These are phyloP conservation scores for Candida anglica DNA, from an alignment of 805 yeast genomes.

Conservation along the genomic window DNA sequence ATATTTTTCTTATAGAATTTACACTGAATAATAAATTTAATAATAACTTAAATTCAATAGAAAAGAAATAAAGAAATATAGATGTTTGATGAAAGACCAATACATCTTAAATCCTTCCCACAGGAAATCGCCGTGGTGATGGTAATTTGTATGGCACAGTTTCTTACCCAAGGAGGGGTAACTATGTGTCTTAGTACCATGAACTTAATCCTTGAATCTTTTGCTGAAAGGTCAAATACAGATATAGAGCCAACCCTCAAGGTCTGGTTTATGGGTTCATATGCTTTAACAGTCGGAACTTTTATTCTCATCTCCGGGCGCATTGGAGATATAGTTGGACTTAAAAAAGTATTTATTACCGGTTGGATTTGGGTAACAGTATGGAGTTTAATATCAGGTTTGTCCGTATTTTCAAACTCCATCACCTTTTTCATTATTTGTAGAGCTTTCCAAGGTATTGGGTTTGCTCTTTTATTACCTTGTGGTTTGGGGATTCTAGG, in stretches of 20 bases:
- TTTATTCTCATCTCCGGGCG: slow-evolving; percentile 66
- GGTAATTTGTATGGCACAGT: slow-evolving; percentile 28
- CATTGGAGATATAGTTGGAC: slow-evolving; percentile 69
- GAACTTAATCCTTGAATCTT: slow-evolving; percentile 30
- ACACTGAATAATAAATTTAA: too few species aligned
- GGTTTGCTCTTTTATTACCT: slow-evolving; percentile 57
- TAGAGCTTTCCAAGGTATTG: slow-evolving; percentile 64
- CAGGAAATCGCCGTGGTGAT: slow-evolving; percentile 23
- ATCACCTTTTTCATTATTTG: slow-evolving; percentile 48
- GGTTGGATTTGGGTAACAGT: slow-evolving; percentile 56
- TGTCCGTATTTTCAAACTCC: slow-evolving; percentile 47
- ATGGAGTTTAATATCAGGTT: slow-evolving; percentile 60
- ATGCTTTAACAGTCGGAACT: slow-evolving; percentile 68
- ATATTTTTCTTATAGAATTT: too few species aligned
- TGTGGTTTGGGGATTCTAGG: slow-evolving; percentile 56
- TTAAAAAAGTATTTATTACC: slow-evolving; percentile 46
- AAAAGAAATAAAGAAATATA: too few species aligned
- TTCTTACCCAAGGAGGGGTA: slow-evolving; percentile 33
- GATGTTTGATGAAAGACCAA: neutral
- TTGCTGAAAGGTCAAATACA: slow-evolving; percentile 8
- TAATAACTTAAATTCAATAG: too few species aligned
- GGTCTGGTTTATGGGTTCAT: slow-evolving; percentile 71
- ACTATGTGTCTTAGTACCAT: slow-evolving; percentile 36
- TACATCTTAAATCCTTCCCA: neutral
- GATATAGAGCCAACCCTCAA: slow-evolving; percentile 17